Percentiles rank a stretch among this genome's conserved stretches.
Conservation (phyloP, 768 basidiomycete genomes). For the Rhodotorula diobovata region DNA sequence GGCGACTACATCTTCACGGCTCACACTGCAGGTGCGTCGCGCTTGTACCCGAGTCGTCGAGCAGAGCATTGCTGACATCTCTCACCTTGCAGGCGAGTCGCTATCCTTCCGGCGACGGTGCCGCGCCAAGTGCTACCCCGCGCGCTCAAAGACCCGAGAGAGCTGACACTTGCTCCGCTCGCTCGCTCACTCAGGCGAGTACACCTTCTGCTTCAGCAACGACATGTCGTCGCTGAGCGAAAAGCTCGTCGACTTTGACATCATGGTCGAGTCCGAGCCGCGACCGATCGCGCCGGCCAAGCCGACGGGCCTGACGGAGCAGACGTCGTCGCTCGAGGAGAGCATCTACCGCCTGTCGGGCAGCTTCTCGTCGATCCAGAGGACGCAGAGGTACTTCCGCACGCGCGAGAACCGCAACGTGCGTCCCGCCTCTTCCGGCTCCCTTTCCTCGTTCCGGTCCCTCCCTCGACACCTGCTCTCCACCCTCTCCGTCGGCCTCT, state of each 20-base stretch:
- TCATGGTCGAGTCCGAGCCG: slow-evolving; percentile 96
- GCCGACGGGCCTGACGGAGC: slow-evolving; percentile 79
- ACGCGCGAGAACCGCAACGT: slow-evolving; percentile 40
- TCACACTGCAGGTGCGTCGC: slow-evolving; percentile 51
- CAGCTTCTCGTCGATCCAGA: slow-evolving; percentile 79
- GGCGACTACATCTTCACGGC: slow-evolving; percentile 97
- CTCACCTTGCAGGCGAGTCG: neutral
- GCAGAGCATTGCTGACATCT: neutral
- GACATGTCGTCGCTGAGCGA: slow-evolving; percentile 91
- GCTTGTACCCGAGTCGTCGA: slow-evolving; percentile 24
- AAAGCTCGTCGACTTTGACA: slow-evolving; percentile 91
- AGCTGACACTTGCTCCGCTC: no score
- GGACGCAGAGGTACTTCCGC: slow-evolving; percentile 77
- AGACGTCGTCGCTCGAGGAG: slow-evolving; percentile 89
- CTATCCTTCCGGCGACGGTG: neutral
- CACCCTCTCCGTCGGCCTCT: neutral
- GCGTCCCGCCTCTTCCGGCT: neutral
- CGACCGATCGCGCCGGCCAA: slow-evolving; percentile 82
- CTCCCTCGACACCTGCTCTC: no score
- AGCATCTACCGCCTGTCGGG: slow-evolving; percentile 86
- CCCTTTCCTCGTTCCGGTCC: no score
- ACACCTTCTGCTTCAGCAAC: slow-evolving; percentile 90
- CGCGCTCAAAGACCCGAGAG: no score
- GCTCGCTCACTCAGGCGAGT: slow-evolving; percentile 50
- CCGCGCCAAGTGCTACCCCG: no score